Evolutionary conservation across 176 grass and related monocot species (phyloP).

Genomic region (Aegilops speltoides): DNA sequence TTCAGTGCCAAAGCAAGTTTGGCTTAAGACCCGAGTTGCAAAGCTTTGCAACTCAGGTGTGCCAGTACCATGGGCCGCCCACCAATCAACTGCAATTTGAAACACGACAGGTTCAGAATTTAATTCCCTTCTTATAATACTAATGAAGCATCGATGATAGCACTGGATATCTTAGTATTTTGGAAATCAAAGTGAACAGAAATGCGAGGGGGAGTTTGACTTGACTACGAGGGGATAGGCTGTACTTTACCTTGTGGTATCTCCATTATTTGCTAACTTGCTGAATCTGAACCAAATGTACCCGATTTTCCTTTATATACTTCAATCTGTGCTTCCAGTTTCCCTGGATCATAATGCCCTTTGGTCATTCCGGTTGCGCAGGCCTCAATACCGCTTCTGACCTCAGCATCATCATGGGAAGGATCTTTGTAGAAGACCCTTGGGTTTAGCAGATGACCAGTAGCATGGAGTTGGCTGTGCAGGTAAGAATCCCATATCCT

Average conservation of each 20-base stretch:
- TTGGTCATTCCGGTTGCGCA: slow-evolving; percentile 38
- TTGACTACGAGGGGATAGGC: not conserved
- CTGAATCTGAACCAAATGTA: slow-evolving; percentile 35
- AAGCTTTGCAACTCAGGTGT: slow-evolving; percentile 2
- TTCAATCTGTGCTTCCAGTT: slow-evolving; percentile 48
- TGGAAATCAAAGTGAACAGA: not conserved
- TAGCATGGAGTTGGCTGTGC: slow-evolving; percentile 63
- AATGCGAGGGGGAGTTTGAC: not conserved
- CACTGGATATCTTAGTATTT: not conserved
- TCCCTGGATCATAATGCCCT: slow-evolving; percentile 21
- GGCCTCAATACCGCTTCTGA: slow-evolving; percentile 44
- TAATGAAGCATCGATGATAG: not conserved
- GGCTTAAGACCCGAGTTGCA: not conserved
- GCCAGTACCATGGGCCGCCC: not conserved
- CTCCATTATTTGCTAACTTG: slow-evolving; percentile 36
- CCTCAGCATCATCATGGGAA: slow-evolving; percentile 52
- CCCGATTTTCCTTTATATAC: slow-evolving; percentile 44
- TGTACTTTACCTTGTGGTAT: slow-evolving; percentile 59
- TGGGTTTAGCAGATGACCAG: slow-evolving; percentile 69
- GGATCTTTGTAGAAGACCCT: slow-evolving; percentile 48
- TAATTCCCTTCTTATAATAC: not conserved
- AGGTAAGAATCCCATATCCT: slow-evolving; percentile 69
- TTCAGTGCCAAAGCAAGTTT: not conserved
- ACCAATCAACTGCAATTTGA: slow-evolving; percentile 1
- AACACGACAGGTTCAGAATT: not conserved